Evolutionary conservation across 2,329 filamentous ascomycete genomes (phyloP), one percentile per base, ranked within the genome.

Genomic region (Epichloe uncinata): DNA sequence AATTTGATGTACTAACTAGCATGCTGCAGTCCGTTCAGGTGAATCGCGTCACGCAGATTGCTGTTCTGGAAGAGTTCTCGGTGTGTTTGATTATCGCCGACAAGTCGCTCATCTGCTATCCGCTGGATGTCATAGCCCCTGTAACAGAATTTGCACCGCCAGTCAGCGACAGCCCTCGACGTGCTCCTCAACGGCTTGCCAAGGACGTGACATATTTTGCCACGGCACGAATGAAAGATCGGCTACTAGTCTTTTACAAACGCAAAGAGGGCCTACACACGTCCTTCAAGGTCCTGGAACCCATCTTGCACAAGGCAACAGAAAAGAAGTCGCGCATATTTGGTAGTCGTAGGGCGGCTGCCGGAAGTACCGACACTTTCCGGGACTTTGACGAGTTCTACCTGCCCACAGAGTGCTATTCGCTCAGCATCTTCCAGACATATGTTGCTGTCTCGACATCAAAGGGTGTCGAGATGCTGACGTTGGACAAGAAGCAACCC

Each of bases 371-470:
- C 0, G 93, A 98, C 59, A 91, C 91, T 59, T 98, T 97, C 81
- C 85, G 93, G 54, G 93, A 98, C 63, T 98, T 90, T 64, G 93
- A 98, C 69, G 93, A 97, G 58, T 98, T 98, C 68, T 98, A 97
- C 69, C 90, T 98, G 58, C 93, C 93, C 0, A 84, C 87, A 2
- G 94, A 98, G 63, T 96, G 89, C 66, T 95, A 85, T 66, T 88
- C 87, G 45, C 85, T 98, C 63, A 97, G 96, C 66, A 79, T 98
- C 48, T 98, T 97, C 78, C 88, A 96, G 64, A 88, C 85, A 0
- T 94, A 89, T 54, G 85, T 98, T 48, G 88, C 93, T 9, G 88
- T 98, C 45, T 84, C 87, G 18, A 97, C 91, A 0, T 79, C 87
- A 40, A 88, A 89, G 65, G 94, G 93, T 22, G 89, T 98, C 58